Base-by-base conservation (phyloP, 352 stramenopile species). In the Phytopythium boreale region DNA sequence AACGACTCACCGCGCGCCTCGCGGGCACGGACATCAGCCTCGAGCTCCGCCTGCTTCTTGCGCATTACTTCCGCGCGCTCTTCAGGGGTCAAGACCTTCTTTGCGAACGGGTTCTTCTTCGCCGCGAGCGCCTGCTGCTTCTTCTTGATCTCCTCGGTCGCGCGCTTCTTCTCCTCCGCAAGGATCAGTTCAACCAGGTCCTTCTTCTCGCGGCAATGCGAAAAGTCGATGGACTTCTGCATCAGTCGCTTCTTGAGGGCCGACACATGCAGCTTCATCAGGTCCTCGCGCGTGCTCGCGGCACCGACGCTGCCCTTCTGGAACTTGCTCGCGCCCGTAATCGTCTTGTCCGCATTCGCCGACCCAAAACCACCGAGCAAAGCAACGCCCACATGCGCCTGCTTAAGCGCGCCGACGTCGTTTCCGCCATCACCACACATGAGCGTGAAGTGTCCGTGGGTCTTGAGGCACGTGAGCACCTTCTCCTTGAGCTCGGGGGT, bases 381-480 rank as follows among this genome's bases (percentile, higher is more conserved):
- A 17, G 87, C 87, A 11, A 96, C 87, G 58, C 88, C 88, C 75
- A 96, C 89, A 60, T 96, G 84, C 29, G 88, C 88, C 66, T 98
- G 93, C 73, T 98, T 98, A 36, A 98, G 72, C 3, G 95, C 95
- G 56, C 96, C 96, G 8, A 99, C 93, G 78, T 99, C 98, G 71
- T 99, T 99, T 17, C 92, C 97, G 59, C 97, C 97, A 66, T 99
- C 97, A 61, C 97, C 97, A 59, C 97, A 99, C 97, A 99, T 99
- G 20, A 99, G 80, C 27, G 95, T 99, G 59, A 92, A 81, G 56
- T 92, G 78, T 0, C 97, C 97, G 34, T 84, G 76, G 20, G 81
- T 87, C 80, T 99, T 99, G n/a, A 99, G 80, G 12, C 89, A 90
- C 11, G 92, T 96, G 58, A 99, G 73, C 20, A 99, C 88, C 61